A percentile compares a stretch with the other conserved stretches of the same genome.
Conservation (phyloP, 1,284 basidiomycete genomes). For the Ceratobasidium sp. region DNA sequence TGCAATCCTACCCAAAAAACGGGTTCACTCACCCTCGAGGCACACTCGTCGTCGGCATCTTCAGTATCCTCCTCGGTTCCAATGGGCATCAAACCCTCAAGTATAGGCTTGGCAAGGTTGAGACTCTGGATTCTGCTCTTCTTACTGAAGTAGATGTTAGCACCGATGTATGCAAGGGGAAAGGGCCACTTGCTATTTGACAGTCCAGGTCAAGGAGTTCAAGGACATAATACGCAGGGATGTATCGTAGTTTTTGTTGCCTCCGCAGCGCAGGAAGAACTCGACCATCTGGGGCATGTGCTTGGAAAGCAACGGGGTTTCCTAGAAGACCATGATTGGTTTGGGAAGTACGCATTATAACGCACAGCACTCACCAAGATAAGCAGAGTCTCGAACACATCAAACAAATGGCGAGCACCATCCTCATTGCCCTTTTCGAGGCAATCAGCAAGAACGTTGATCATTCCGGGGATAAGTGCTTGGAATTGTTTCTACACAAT, state of each 20-base stretch:
- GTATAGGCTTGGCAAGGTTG: constrained; percentile 85
- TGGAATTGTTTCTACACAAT: constrained; percentile 84
- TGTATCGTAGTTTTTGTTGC: constrained; percentile 80
- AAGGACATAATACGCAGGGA: constrained; percentile 91
- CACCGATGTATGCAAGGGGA: background rate
- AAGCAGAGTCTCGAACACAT: constrained; percentile 94
- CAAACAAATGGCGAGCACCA: constrained; percentile 89
- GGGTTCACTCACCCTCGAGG: constrained; percentile 76
- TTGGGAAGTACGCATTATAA: background rate
- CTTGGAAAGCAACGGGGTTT: constrained; percentile 90
- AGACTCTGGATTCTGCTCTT: constrained; percentile 94
- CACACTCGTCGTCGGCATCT: constrained; percentile 90
- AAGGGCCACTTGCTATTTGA: constrained; percentile 76
- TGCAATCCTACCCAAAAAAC: background rate
- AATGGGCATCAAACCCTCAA: constrained; percentile 93
- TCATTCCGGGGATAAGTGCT: constrained; percentile 87
- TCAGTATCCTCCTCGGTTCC: constrained; percentile 89
- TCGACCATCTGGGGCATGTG: constrained; percentile 89
- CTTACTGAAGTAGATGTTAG: constrained; percentile 69
- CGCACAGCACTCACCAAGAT: constrained; percentile 73
- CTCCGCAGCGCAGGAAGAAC: constrained; percentile 89
- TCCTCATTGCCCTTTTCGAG: constrained; percentile 86
- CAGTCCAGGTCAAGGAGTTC: constrained; percentile 96
- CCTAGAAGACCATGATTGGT: constrained; percentile 60
- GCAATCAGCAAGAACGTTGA: constrained; percentile 88